phyloP scores from a whole-genome alignment of 208 protist genomes.

The Polymyxa betae region DNA sequence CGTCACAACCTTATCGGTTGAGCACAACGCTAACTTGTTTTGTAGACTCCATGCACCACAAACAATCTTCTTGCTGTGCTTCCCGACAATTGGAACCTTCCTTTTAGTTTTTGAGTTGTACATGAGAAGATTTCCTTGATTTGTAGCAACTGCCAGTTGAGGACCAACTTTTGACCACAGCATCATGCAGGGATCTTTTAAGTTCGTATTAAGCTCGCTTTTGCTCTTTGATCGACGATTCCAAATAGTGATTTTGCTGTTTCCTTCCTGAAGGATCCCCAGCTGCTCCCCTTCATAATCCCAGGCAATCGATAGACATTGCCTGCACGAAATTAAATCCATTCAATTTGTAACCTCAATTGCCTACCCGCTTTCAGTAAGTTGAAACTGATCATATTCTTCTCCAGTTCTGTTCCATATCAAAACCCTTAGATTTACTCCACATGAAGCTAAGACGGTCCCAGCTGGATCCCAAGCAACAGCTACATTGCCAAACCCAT shows the following conservation, averaged over 20 bases:
- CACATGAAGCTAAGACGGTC: background rate
- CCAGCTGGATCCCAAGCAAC: slow-evolving; percentile 1
- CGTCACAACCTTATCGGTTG: slow-evolving; percentile 84
- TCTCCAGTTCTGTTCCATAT: background rate
- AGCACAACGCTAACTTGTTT: slow-evolving; percentile 80
- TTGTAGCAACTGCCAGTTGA: slow-evolving; percentile 82
- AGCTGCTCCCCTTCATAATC: slow-evolving; percentile 81
- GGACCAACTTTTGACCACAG: slow-evolving; percentile 79
- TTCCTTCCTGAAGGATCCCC: slow-evolving; percentile 81
- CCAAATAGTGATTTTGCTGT: slow-evolving; percentile 79
- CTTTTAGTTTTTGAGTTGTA: slow-evolving; percentile 88
- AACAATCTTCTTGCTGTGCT: slow-evolving; percentile 84
- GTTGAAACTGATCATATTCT: slow-evolving; percentile 29
- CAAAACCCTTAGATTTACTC: background rate
- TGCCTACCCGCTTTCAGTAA: background rate
- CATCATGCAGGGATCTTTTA: slow-evolving; percentile 83
- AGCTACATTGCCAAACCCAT: background rate
- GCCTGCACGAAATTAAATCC: slow-evolving; percentile 7
- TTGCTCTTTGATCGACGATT: slow-evolving; percentile 74
- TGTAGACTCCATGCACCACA: slow-evolving; percentile 82
- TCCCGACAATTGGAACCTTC: slow-evolving; percentile 82
- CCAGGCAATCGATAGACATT: slow-evolving; percentile 79
- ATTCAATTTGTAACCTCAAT: background rate
- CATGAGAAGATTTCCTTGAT: slow-evolving; percentile 85
- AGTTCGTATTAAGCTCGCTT: slow-evolving; percentile 79